Evolutionary conservation across 1,284 basidiomycete species (phyloP), one percentile per base, ranked within the genome.

Genomic region (Ganoderma sinense): DNA sequence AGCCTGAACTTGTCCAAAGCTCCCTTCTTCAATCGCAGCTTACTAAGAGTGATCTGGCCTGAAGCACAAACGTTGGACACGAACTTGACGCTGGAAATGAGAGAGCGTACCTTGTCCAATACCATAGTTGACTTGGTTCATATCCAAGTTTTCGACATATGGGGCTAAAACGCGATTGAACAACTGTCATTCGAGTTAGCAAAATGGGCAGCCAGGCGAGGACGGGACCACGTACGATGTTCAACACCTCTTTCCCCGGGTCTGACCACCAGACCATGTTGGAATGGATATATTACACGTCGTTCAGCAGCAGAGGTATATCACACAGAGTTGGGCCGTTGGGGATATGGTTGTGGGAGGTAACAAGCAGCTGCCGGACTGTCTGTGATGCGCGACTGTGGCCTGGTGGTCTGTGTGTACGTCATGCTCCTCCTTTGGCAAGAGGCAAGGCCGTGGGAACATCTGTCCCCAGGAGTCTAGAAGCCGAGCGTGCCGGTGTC

Each of bases 71-170:
- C 60, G 67, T 65, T 62, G 62, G 31, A 43, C 26, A 41, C 45
- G 64, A 18, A 53, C 41, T n/a, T 59, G 14, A 60, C 7, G 26
- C 29, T 39, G 20, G 16, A 39, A 45, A 6, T 16, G 23, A 14
- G 6, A 60, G 4, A 4, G 11, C 73, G 33, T 76, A 90, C 97
- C 97, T 86, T 95, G 94, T 77, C 92, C 95, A 74, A 99, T 95
- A 39, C 97, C 97, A 84, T 98, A 93, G 77, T 97, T 97, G 62
- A 99, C 92, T 82, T 98, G 96, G 78, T 94, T 93, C 76, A 97
- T 91, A 81, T 99, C 97, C 80, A 99, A 84, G 77, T 98, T 98
- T 84, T 98, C 97, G 73, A 99, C 94, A 87, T 99, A 99, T 0
- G 96, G 94, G 56, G 96, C 95, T 63, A 98, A 91, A 74, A 98